A percentile compares a stretch with the other conserved stretches of the same genome.
Evolutionary conservation across 2,329 filamentous ascomycete species (phyloP).

Genomic region (Colletotrichum sp.): DNA sequence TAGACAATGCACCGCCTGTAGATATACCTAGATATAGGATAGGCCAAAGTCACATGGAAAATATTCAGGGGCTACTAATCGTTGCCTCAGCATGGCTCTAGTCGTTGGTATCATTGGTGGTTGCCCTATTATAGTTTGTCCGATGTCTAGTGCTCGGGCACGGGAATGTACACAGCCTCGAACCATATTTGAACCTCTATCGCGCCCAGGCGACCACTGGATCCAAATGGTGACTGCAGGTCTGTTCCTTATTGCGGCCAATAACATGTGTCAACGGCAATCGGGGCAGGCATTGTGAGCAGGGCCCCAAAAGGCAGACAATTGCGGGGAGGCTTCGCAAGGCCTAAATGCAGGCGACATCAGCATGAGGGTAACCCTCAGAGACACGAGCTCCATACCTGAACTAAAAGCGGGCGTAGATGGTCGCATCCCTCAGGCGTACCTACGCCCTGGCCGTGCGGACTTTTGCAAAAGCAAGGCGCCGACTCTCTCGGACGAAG

Average conservation of each 20-base stretch:
- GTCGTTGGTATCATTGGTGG: neutral
- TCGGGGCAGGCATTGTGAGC: neutral
- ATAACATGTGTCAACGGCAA: neutral
- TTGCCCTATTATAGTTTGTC: neutral
- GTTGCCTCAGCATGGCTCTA: neutral
- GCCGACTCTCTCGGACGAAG: neutral
- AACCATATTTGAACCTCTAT: neutral
- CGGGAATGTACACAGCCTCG: neutral
- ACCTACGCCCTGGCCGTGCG: neutral
- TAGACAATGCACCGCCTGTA: neutral
- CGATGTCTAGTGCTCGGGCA: neutral
- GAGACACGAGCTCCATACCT: neutral
- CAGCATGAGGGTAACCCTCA: neutral
- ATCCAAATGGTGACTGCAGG: neutral
- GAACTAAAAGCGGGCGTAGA: neutral
- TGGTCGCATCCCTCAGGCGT: neutral
- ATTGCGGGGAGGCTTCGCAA: neutral
- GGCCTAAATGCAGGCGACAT: neutral
- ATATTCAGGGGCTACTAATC: neutral
- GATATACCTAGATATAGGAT: neutral
- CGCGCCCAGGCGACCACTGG: neutral
- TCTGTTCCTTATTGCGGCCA: neutral
- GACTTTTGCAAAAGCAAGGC: neutral
- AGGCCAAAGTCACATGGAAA: neutral
- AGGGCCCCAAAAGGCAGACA: fast-evolving